Percentiles rank a stretch among this genome's conserved stretches.
Evolutionary conservation across 345 rosid species (phyloP).

Genomic region (Schrenkiella parvula): DNA sequence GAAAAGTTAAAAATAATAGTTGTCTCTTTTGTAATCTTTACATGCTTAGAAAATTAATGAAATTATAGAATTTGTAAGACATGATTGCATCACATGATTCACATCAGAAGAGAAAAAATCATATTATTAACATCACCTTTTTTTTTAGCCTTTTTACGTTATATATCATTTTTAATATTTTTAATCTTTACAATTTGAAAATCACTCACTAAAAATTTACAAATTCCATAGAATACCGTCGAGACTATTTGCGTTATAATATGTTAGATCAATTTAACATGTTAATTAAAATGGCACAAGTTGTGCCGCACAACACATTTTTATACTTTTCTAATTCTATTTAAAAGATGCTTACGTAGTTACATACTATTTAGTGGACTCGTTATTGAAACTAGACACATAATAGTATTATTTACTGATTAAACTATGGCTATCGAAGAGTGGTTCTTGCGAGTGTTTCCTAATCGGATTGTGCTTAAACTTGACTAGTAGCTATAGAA

Average conservation of each 20-base stretch:
- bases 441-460: neutral
- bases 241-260: neutral
- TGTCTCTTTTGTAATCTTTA: neutral
- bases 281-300: neutral
- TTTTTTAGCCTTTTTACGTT: neutral
- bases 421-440: neutral
- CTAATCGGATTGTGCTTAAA: neutral
- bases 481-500: neutral
- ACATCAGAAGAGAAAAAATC: neutral
- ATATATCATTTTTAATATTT: too few relatives aligned
- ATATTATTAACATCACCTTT: neutral
- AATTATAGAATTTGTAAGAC: neutral
- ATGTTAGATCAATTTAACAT: neutral
- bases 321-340: neutral
- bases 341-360: neutral
- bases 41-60: neutral
- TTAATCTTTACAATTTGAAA: too few relatives aligned
- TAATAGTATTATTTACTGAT: neutral
- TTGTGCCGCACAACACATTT: neutral
- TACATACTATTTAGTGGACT: neutral
- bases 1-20: neutral
- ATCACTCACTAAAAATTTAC: neutral
- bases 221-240: neutral
- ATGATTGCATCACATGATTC: neutral
- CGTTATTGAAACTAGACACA: neutral